phyloP scores from a whole-genome alignment of 225 moss, liverwort and hornwort genomes.

The Sphagnum tenellum region DNA sequence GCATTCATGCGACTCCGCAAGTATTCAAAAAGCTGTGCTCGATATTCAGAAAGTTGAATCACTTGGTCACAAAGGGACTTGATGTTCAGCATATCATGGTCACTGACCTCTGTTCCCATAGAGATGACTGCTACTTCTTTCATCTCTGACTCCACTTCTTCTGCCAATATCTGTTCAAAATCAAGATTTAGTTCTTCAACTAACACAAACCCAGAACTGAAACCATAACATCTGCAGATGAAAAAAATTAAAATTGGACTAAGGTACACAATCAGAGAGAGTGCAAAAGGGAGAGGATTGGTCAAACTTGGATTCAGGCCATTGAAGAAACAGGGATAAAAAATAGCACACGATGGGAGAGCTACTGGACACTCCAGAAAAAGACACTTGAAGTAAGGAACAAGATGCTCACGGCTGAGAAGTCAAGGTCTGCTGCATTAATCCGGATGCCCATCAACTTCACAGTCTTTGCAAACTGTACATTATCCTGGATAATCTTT shows the following conservation, averaged over 20 bases:
- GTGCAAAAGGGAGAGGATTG: no score
- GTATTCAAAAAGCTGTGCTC: conserved; percentile 73
- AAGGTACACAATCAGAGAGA: no score
- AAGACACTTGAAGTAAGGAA: no score
- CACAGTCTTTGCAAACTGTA: conserved; percentile 61
- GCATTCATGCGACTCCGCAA: conserved; percentile 77
- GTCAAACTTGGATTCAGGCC: no score
- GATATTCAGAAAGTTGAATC: conserved; percentile 60
- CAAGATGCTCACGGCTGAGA: conserved; percentile 32
- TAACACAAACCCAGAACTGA: no score
- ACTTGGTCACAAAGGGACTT: conserved; percentile 81
- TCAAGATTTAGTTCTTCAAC: no score
- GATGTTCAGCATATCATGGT: conserved; percentile 90
- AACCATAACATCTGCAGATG: no score
- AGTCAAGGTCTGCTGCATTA: conserved; percentile 63
- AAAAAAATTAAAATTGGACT: no score
- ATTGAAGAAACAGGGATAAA: no score
- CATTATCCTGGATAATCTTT: conserved; percentile 74
- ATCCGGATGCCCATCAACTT: conserved; percentile 69
- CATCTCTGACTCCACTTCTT: conserved; percentile 76
- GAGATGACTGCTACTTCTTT: conserved; percentile 79
- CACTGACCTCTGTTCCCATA: conserved; percentile 89
- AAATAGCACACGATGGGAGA: no score
- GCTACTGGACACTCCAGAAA: no score
- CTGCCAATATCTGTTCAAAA: conserved; percentile 32